Evolutionary conservation across 345 rosid species (phyloP).

Genomic region (Ceriops tagal): DNA sequence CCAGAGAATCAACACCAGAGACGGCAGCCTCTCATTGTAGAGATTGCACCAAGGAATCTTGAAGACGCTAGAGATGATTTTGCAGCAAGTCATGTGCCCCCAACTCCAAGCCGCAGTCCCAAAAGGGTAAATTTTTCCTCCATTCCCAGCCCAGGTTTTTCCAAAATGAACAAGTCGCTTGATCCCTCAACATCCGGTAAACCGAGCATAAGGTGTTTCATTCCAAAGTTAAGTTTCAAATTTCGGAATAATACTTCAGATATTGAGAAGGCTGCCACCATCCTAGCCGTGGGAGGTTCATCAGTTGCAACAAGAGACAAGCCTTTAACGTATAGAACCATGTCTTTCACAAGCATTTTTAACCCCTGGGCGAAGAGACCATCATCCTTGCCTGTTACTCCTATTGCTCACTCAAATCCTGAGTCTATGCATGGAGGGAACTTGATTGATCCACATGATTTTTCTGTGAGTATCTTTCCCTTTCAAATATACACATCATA

Average conservation of each 20-base stretch:
- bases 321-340: conserved; percentile 45
- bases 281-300: conserved; percentile 58
- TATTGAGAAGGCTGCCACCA: conserved; percentile 64
- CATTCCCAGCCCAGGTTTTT: conserved; percentile 14
- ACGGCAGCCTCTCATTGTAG: conserved; percentile 37
- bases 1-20: conserved; percentile 24
- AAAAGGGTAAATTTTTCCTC: conserved; percentile 83
- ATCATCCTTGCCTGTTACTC: conserved; percentile 69
- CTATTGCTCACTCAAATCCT: conserved; percentile 71
- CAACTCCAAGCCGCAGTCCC: conserved; percentile 53
- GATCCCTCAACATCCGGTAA: conserved; percentile 40
- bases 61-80: conserved; percentile 41
- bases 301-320: conserved; percentile 28
- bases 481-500: background rate
- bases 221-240: conserved; percentile 79
- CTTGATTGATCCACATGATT: conserved; percentile 35
- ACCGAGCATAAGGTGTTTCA: conserved; percentile 48
- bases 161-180: conserved; percentile 33
- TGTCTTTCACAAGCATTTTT: conserved; percentile 57
- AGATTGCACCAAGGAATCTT: conserved; percentile 39
- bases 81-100: conserved; percentile 40
- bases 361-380: conserved; percentile 49
- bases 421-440: conserved; percentile 77
- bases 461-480: conserved; percentile 36
- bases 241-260: conserved; percentile 44